Base-by-base conservation (phyloP, 225 moss, liverwort and hornwort genomes). In the Thuidium tamariscinum region DNA sequence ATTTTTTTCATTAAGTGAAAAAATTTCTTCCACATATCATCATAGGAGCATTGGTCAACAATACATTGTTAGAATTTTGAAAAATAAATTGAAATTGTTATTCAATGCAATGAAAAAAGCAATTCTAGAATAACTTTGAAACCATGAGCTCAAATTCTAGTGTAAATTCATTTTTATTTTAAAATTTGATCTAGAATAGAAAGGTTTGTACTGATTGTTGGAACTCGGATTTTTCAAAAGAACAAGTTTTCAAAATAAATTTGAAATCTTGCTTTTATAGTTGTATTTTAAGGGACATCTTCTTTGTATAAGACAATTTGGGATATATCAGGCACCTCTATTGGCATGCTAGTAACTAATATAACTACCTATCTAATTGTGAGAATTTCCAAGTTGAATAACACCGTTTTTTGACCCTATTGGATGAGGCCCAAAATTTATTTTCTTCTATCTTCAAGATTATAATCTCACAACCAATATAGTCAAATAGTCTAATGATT, bases 341-440 rank as follows among this genome's bases (percentile, higher is more conserved):
- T 13, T 37, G 22, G 2, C 36, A 12, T 37, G 4, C 6, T 37
- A 12, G 2, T 37, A 37, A 22, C 13, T 23, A 13, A 1, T 3
- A 11, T 36, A 36, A 36, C 21, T 37, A 30, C 6, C 21, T 20
- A 12, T 0, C 5, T 67, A 7, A 22, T 22, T 4, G 12, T 67
- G 12, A 67, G 3, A 37, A 67, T 67, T 21, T 0, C 2, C 3
- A 2, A 36, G 20, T 36, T 21, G 11, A 11, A 36, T 11, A 21
- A 11, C 21, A 0, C 7, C 0, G 5, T 0, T 6, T 65, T 4
- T 49, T 8, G 49, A 17, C 1, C 9, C 17, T 32, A 16, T 32
- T 10, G 3, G 10, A 0, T 0, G 19, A 1, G 19, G n/a, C 34
- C 18, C 34, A n/a, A 64, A 34, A 3, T 34, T 65, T 3, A 0